Percentiles rank a stretch among this genome's conserved stretches.
These are phyloP conservation scores for Cornus controversa DNA, from an alignment of 148 eudicot genomes.

Conservation along the genomic window DNA sequence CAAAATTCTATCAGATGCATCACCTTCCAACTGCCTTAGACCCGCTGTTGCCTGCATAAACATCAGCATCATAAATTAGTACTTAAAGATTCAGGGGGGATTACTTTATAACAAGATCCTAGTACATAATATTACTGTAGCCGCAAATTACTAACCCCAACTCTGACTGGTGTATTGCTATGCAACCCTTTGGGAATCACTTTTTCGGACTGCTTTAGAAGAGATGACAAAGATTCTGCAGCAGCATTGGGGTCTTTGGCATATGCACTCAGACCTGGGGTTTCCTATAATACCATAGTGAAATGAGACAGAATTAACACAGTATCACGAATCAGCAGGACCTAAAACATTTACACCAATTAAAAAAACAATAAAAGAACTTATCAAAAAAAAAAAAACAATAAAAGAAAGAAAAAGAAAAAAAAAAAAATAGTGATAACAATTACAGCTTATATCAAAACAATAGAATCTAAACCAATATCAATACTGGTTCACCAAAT, in stretches of 20 bases:
- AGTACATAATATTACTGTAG: background rate
- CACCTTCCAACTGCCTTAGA: conserved; percentile 83
- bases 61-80: conserved; percentile 11
- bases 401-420: background rate
- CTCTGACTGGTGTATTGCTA: conserved; percentile 79
- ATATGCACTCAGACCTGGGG: conserved; percentile 83
- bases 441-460: too few species aligned
- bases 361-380: conserved; percentile 5
- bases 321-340: background rate
- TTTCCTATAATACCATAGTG: conserved; percentile 42
- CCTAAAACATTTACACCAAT: background rate
- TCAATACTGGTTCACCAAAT: background rate
- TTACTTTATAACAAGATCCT: background rate
- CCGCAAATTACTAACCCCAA: conserved; percentile 64
- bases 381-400: too few species aligned
- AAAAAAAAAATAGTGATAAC: background rate
- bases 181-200: conserved; percentile 72
- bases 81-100: background rate
- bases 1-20: conserved; percentile 85
- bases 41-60: conserved; percentile 91
- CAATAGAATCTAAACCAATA: too few species aligned
- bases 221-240: conserved; percentile 66
- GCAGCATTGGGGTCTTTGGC: conserved; percentile 84
- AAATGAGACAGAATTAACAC: conserved; percentile 1
- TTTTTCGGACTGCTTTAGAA: conserved; percentile 61